These are phyloP conservation scores for Celoporthe dispersa DNA, from an alignment of 2,329 filamentous ascomycete species.

Conservation along the genomic window DNA sequence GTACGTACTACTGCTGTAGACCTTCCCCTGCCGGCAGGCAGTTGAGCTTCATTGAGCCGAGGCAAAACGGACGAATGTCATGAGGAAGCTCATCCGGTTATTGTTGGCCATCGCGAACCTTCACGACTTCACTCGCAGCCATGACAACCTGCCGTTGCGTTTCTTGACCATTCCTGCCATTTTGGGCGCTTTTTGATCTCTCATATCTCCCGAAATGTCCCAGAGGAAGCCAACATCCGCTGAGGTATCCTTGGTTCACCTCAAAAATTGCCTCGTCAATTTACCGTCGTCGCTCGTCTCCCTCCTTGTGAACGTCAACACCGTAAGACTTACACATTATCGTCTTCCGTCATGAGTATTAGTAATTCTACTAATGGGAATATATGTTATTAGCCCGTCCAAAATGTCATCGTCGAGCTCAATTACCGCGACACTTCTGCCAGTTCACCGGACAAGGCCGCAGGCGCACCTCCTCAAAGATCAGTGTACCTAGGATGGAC, in stretches of 20 bases:
- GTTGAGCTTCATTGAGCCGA: conserved; percentile 10
- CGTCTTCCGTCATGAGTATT: background rate
- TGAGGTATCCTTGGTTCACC: conserved; percentile 81
- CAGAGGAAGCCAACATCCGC: conserved; percentile 63
- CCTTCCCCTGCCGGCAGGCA: conserved; percentile 8
- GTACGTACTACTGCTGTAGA: background rate
- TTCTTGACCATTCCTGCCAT: background rate
- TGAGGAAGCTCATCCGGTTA: background rate
- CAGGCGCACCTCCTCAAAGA: conserved; percentile 54
- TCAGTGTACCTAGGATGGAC: conserved; percentile 95
- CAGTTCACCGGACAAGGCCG: conserved; percentile 45
- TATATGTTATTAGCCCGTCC: conserved; percentile 67
- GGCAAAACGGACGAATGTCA: conserved; percentile 9
- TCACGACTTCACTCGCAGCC: background rate
- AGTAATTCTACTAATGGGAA: conserved; percentile 31
- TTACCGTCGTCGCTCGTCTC: conserved; percentile 84
- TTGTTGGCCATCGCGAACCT: background rate
- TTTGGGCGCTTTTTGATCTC: background rate
- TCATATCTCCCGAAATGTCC: conserved; percentile 38
- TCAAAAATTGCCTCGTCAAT: conserved; percentile 96
- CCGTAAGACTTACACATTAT: conserved; percentile 59
- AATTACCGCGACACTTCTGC: conserved; percentile 67
- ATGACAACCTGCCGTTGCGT: background rate
- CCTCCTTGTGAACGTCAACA: conserved; percentile 85
- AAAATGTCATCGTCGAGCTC: conserved; percentile 96